Evolutionary conservation across 305 asterid genomes (phyloP).

Genomic region (Rubia occidens): DNA sequence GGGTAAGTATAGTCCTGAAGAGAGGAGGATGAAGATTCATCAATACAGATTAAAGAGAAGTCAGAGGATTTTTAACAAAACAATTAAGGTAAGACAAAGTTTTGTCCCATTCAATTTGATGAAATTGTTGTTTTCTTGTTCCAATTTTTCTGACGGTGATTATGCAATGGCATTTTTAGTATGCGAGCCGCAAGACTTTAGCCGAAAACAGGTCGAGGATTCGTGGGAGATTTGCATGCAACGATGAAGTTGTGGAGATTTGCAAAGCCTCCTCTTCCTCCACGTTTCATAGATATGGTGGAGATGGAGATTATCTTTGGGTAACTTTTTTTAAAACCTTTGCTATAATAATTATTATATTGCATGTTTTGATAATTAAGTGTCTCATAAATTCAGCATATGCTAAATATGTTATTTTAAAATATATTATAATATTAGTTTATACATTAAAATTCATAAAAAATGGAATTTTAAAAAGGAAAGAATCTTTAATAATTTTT

Average conservation of each 20-base stretch:
- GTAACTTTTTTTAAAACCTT: conserved; percentile 27
- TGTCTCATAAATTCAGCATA: no score
- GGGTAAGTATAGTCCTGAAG: conserved; percentile 58
- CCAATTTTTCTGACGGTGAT: background rate
- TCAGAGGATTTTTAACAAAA: conserved; percentile 75
- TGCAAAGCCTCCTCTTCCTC: conserved; percentile 31
- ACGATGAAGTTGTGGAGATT: conserved; percentile 64
- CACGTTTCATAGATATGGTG: conserved; percentile 33
- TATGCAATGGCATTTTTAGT: conserved; percentile 22
- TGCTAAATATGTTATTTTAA: no score
- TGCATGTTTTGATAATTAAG: no score
- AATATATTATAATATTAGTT: no score
- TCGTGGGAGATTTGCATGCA: conserved; percentile 85
- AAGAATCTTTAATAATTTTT: no score
- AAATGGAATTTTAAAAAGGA: no score
- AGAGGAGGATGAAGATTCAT: conserved; percentile 67
- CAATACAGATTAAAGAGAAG: conserved; percentile 73
- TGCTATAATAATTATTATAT: background rate
- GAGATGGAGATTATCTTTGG: conserved; percentile 69
- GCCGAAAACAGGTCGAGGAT: conserved; percentile 76
- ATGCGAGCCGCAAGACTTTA: conserved; percentile 71
- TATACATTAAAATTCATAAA: no score
- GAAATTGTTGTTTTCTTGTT: background rate
- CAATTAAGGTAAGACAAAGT: conserved; percentile 56
- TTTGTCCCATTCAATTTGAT: background rate